Conservation (phyloP, 306 rosid genomes). For the Vicia villosa region DNA sequence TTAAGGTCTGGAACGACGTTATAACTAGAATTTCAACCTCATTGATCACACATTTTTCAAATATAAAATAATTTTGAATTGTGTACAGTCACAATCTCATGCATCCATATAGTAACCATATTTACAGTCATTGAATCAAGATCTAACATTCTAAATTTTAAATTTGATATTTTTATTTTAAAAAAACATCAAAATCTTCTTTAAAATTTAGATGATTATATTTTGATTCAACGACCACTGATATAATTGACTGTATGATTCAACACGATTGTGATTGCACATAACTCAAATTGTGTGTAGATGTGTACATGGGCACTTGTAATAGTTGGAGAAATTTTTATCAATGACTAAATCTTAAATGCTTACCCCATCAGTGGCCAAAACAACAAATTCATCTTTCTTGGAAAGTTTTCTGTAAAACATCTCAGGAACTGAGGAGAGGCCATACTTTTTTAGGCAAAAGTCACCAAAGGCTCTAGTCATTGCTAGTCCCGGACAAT, state of each 20-base stretch:
- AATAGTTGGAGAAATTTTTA: background rate
- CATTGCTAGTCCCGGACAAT: slow-evolving; percentile 89
- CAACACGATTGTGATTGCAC: background rate
- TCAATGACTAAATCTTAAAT: background rate
- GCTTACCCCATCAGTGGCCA: slow-evolving; percentile 91
- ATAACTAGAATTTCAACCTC: background rate
- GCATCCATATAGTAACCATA: background rate
- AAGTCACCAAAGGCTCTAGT: slow-evolving; percentile 89
- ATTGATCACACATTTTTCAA: too few relatives aligned
- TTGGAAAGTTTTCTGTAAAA: slow-evolving; percentile 55
- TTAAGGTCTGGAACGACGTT: background rate
- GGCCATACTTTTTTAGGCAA: slow-evolving; percentile 81
- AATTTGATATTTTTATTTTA: background rate
- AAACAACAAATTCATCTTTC: slow-evolving; percentile 69
- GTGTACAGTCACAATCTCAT: background rate
- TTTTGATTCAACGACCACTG: too few relatives aligned
- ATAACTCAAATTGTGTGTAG: background rate
- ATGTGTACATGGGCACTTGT: too few relatives aligned
- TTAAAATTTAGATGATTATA: too few relatives aligned
- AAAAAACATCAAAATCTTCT: too few relatives aligned
- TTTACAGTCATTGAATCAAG: background rate
- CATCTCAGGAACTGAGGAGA: slow-evolving; percentile 66
- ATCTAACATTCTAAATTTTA: background rate
- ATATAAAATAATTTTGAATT: too few relatives aligned
- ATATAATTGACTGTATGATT: background rate